These are phyloP conservation scores for Byssothecium circinans DNA, from an alignment of 2,329 filamentous ascomycete species.

Conservation along the genomic window DNA sequence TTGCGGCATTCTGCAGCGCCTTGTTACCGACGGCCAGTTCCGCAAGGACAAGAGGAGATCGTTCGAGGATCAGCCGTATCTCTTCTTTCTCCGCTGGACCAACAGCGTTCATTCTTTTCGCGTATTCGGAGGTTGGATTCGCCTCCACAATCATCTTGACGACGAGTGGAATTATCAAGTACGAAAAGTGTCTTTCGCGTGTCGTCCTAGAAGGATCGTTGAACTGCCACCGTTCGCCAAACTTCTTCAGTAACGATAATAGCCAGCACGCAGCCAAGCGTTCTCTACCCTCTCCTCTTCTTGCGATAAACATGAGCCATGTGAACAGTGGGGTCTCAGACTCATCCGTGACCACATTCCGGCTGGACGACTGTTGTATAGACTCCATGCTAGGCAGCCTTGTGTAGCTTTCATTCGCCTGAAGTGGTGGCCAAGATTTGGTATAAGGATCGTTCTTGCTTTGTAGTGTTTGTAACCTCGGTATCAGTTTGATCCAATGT, in stretches of 20 bases:
- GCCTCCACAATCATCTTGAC: constrained; percentile 51
- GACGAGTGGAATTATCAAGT: constrained; percentile 51
- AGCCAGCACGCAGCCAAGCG: constrained; percentile 49
- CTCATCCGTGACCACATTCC: constrained; percentile 43
- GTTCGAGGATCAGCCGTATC: constrained; percentile 41
- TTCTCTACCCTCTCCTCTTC: constrained; percentile 44
- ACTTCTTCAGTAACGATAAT: constrained; percentile 40
- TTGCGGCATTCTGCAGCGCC: constrained; percentile 77
- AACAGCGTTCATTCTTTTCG: constrained; percentile 22
- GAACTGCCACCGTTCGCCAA: constrained; percentile 40
- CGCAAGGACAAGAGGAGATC: constrained; percentile 74
- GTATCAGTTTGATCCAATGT: constrained; percentile 41
- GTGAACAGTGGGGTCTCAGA: constrained; percentile 51
- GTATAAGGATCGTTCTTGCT: constrained; percentile 45
- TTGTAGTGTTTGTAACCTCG: constrained; percentile 43
- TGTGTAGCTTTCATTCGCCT: constrained; percentile 28
- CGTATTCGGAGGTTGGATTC: constrained; percentile 24
- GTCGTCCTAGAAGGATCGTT: constrained; percentile 42
- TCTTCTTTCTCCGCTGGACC: constrained; percentile 52
- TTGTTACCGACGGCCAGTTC: constrained; percentile 77
- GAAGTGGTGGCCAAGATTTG: constrained; percentile 48
- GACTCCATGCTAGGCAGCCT: constrained; percentile 38
- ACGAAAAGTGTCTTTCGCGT: constrained; percentile 47
- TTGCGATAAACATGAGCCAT: constrained; percentile 51
- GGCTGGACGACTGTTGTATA: constrained; percentile 26